Conservation (phyloP, 371 early-diverging fungal genomes). For the Mortierella sp. region DNA sequence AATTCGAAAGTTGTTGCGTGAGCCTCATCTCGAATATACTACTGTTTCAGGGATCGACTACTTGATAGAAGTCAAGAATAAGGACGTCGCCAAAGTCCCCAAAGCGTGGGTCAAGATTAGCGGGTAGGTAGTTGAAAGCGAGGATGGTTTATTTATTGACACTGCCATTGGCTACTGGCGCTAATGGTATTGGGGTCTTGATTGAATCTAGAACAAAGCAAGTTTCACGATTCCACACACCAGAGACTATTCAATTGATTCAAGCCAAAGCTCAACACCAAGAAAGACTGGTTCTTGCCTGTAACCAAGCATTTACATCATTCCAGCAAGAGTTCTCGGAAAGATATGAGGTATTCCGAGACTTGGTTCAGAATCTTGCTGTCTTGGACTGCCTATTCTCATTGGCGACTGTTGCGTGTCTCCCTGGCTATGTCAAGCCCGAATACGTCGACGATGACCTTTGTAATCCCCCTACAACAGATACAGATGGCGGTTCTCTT, state of each 20-base stretch:
- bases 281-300: slow-evolving; percentile 74
- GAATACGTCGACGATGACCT: slow-evolving; percentile 60
- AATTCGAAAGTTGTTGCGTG: slow-evolving; percentile 58
- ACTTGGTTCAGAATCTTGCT: slow-evolving; percentile 72
- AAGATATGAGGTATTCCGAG: slow-evolving; percentile 74
- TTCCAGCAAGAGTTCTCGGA: slow-evolving; percentile 72
- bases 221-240: slow-evolving; percentile 87
- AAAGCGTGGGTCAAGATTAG: slow-evolving; percentile 83
- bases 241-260: slow-evolving; percentile 71
- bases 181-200: too few species aligned
- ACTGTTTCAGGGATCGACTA: slow-evolving; percentile 77
- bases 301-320: slow-evolving; percentile 68
- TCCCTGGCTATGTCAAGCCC: slow-evolving; percentile 82
- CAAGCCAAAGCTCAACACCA: slow-evolving; percentile 79
- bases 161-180: too few species aligned
- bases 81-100: slow-evolving; percentile 69
- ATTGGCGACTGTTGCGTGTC: slow-evolving; percentile 71
- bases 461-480: slow-evolving; percentile 56
- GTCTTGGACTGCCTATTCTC: slow-evolving; percentile 84
- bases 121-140: slow-evolving; percentile 41
- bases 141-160: too few species aligned
- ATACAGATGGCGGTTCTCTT: slow-evolving; percentile 65
- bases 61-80: slow-evolving; percentile 75
- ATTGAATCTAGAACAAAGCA: slow-evolving; percentile 72
- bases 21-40: slow-evolving; percentile 64